phyloP scores from a whole-genome alignment of 768 basidiomycete species.

The Amanita fuliginea region DNA sequence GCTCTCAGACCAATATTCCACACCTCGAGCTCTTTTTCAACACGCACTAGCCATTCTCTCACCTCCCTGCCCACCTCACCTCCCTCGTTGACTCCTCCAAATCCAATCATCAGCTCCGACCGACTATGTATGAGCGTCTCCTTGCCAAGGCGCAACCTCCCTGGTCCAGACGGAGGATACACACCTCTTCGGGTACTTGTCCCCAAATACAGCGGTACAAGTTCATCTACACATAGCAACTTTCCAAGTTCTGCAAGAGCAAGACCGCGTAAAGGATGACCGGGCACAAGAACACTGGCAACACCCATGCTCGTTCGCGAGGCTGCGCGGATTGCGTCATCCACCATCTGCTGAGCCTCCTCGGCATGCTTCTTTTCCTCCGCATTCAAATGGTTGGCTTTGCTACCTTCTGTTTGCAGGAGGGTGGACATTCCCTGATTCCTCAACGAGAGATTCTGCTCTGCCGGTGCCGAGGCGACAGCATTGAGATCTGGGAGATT shows the following conservation, averaged over 20 bases:
- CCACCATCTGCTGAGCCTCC: slow-evolving; percentile 43
- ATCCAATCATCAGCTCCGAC: slow-evolving; percentile 54
- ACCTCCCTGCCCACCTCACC: slow-evolving; percentile 61
- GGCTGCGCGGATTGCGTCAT: slow-evolving; percentile 50
- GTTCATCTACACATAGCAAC: slow-evolving; percentile 71
- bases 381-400: background rate
- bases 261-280: slow-evolving; percentile 72
- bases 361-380: slow-evolving; percentile 3
- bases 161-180: slow-evolving; percentile 61
- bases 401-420: background rate
- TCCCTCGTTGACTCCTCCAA: slow-evolving; percentile 58
- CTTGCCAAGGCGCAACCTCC: slow-evolving; percentile 51
- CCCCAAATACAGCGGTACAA: slow-evolving; percentile 23
- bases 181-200: slow-evolving; percentile 8
- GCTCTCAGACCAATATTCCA: slow-evolving; percentile 52
- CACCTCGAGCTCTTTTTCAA: slow-evolving; percentile 65
- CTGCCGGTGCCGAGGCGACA: background rate
- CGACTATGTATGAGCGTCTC: slow-evolving; percentile 54
- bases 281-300: slow-evolving; percentile 36
- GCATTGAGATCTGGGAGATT: slow-evolving; percentile 22
- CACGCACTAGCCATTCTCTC: slow-evolving; percentile 40
- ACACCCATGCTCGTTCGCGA: slow-evolving; percentile 46
- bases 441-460: background rate
- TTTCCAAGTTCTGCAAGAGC: slow-evolving; percentile 75
- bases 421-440: background rate